Percentiles rank a stretch among this genome's conserved stretches.
phyloP scores from a whole-genome alignment of 495 filamentous ascomycete genomes.

The Staphylotrichum tortipilum region DNA sequence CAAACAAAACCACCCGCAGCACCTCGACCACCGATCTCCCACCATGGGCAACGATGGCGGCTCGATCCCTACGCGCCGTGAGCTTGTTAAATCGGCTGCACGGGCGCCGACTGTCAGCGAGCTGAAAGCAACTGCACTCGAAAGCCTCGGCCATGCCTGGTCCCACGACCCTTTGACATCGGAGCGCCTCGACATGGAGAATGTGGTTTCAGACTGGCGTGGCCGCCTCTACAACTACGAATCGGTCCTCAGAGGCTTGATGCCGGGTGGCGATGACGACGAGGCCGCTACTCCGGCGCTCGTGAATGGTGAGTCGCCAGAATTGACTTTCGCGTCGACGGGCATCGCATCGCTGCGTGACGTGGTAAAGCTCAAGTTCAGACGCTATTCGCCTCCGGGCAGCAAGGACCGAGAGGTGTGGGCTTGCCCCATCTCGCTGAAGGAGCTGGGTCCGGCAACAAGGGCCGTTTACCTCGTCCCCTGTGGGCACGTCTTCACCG shows the following conservation, averaged over 20 bases:
- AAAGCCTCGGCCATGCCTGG: constrained; percentile 80
- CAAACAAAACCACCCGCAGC: background rate
- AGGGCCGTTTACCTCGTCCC: constrained; percentile 87
- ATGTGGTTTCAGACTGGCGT: constrained; percentile 71
- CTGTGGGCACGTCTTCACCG: constrained; percentile 90
- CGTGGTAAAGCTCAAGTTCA: constrained; percentile 81
- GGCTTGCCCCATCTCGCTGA: constrained; percentile 82
- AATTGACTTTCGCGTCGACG: constrained; percentile 58
- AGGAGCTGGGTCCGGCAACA: constrained; percentile 69
- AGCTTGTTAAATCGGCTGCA: constrained; percentile 86
- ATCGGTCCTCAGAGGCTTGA: constrained; percentile 70
- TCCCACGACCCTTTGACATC: constrained; percentile 77
- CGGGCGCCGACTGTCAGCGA: constrained; percentile 75
- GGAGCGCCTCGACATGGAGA: constrained; percentile 56
- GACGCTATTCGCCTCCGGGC: constrained; percentile 40
- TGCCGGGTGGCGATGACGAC: constrained; percentile 46
- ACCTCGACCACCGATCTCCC: background rate
- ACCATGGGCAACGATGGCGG: constrained; percentile 93
- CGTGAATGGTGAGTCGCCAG: constrained; percentile 26
- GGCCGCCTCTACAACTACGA: constrained; percentile 96
- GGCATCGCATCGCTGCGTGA: constrained; percentile 74
- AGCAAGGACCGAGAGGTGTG: constrained; percentile 46
- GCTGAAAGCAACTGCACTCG: constrained; percentile 77
- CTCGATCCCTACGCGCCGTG: constrained; percentile 82
- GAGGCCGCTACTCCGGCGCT: constrained; percentile 5